These are phyloP conservation scores for Collybiopsis confluens DNA, from an alignment of 768 basidiomycete species.

Conservation along the genomic window DNA sequence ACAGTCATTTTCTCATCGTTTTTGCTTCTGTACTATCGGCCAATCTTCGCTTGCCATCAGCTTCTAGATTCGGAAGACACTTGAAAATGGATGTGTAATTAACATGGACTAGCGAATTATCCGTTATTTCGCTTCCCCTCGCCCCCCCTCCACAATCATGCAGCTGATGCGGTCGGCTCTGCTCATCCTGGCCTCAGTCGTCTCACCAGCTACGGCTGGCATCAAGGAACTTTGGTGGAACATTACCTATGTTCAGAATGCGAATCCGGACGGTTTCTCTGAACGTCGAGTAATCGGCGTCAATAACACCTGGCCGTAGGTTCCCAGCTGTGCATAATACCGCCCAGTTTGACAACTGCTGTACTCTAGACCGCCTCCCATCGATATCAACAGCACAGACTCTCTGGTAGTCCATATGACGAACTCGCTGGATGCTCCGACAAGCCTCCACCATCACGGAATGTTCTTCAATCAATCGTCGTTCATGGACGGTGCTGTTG, in stretches of 20 bases:
- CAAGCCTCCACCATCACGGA: conserved; percentile 88
- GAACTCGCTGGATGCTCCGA: conserved; percentile 64
- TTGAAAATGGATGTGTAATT: conserved; percentile 3
- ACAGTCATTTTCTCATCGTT: not conserved
- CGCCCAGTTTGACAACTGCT: not conserved
- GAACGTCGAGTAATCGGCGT: conserved; percentile 80
- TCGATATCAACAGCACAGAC: conserved; percentile 70
- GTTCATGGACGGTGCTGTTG: conserved; percentile 88
- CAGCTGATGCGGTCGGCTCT: conserved; percentile 22
- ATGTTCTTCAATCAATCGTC: conserved; percentile 88
- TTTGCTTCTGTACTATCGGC: not conserved
- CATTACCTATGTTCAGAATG: conserved; percentile 75
- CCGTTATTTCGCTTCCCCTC: not conserved
- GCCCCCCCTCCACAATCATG: conserved; percentile 15
- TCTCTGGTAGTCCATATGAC: conserved; percentile 71
- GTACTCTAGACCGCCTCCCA: conserved; percentile 66
- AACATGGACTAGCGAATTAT: not conserved
- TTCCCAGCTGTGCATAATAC: conserved; percentile 12
- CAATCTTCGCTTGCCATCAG: not conserved
- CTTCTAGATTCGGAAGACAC: not conserved
- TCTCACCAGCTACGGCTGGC: conserved; percentile 49
- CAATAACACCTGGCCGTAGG: conserved; percentile 93
- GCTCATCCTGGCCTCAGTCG: conserved; percentile 24
- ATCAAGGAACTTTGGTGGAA: conserved; percentile 86
- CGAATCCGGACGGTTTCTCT: conserved; percentile 80